phyloP scores from a whole-genome alignment of 805 yeast genomes.

The Candida stauntonica region DNA sequence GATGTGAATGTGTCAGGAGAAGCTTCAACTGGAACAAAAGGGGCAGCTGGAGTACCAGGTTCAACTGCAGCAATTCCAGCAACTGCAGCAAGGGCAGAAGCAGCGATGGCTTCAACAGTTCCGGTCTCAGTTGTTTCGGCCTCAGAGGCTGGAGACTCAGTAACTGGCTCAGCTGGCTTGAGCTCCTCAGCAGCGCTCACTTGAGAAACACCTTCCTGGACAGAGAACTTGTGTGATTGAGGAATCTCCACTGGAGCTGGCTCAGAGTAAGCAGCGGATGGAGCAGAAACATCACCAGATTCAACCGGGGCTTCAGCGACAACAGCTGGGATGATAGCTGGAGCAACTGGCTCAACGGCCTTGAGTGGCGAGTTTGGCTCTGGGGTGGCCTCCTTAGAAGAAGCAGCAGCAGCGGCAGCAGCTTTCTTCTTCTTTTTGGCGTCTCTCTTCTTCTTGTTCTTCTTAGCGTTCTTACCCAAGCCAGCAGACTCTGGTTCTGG shows the following conservation, averaged over 20 bases:
- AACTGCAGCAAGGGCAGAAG: slow-evolving; percentile 6
- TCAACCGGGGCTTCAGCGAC: slow-evolving; percentile 11
- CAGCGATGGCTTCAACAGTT: slow-evolving; percentile 1
- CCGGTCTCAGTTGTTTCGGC: slow-evolving; percentile 1
- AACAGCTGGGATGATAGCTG: slow-evolving; percentile 1
- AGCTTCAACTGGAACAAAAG: no score
- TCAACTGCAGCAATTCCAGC: neutral
- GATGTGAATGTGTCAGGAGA: no score
- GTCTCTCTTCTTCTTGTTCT: slow-evolving; percentile 23
- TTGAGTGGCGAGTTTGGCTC: slow-evolving; percentile 10
- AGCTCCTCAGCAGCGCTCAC: slow-evolving; percentile 5
- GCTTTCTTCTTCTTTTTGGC: slow-evolving; percentile 20
- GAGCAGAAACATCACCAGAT: slow-evolving; percentile 5
- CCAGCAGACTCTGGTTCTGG: slow-evolving; percentile 12
- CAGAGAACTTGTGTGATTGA: slow-evolving; percentile 18
- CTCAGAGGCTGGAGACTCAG: no score
- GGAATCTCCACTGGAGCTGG: slow-evolving; percentile 21
- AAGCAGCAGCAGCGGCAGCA: slow-evolving; percentile 8
- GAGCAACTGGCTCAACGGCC: slow-evolving; percentile 11
- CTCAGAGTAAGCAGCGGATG: slow-evolving; percentile 10
- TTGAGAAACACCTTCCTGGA: slow-evolving; percentile 11
- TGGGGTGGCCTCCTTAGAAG: slow-evolving; percentile 11
- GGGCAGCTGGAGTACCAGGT: slow-evolving; percentile 6
- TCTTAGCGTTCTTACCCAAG: slow-evolving; percentile 19
- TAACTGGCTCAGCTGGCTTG: slow-evolving; percentile 1